These are phyloP conservation scores for Lycium barbarum DNA, from an alignment of 257 asterid genomes.

Conservation along the genomic window DNA sequence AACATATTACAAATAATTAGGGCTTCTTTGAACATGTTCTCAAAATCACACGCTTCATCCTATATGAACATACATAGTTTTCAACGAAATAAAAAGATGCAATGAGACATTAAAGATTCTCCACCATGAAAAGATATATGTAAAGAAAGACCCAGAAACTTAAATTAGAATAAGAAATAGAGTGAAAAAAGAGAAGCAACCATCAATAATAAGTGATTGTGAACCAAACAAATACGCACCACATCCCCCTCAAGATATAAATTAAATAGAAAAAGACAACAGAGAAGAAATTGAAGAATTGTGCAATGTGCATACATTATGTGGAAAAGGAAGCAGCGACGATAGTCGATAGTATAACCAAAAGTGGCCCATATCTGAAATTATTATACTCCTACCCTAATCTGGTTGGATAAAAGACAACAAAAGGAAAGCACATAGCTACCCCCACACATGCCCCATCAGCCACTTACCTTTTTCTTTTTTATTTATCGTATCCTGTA, in stretches of 20 bases:
- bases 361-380: not conserved
- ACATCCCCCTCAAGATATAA: not conserved
- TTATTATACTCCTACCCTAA: not conserved
- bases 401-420: not conserved
- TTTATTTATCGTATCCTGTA: too few relatives aligned
- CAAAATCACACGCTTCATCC: not conserved
- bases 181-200: not conserved
- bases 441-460: not conserved
- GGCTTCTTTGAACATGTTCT: not conserved
- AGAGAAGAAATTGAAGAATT: not conserved
- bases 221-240: not conserved
- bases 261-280: not conserved
- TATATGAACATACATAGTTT: not conserved
- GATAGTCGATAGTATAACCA: not conserved
- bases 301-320: not conserved
- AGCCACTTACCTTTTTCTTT: not conserved
- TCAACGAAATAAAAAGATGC: not conserved
- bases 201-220: not conserved
- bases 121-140: not conserved
- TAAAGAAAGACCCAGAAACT: not conserved
- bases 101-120: not conserved
- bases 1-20: not conserved
- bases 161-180: not conserved
- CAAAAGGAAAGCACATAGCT: not conserved
- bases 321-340: constrained; percentile 24